A percentile compares a stretch with the other conserved stretches of the same genome.
Conservation (phyloP, 2,329 filamentous ascomycete genomes). For the Fusarium buxicola region DNA sequence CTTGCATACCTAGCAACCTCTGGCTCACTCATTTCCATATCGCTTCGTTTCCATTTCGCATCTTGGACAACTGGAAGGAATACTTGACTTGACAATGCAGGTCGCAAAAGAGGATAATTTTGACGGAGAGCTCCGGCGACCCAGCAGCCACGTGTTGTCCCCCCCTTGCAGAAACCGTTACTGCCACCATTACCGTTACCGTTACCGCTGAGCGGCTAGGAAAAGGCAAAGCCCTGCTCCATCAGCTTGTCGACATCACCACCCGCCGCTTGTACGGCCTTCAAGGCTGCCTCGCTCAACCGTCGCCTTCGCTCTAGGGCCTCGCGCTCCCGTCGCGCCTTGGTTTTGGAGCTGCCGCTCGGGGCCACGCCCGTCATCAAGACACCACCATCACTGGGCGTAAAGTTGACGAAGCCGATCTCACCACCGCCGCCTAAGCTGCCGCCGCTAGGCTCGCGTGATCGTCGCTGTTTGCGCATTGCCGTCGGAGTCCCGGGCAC, state of each 20-base stretch:
- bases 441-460: constrained; percentile 50
- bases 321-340: constrained; percentile 90
- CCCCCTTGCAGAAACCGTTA: constrained; percentile 25
- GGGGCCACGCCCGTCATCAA: constrained; percentile 93
- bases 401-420: constrained; percentile 89
- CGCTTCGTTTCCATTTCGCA: not conserved
- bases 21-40: not conserved
- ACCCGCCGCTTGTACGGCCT: constrained; percentile 76
- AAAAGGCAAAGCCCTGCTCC: constrained; percentile 61
- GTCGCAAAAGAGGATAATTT: not conserved
- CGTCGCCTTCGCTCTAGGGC: constrained; percentile 79
- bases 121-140: constrained; percentile 17
- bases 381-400: constrained; percentile 79
- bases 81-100: constrained; percentile 5
- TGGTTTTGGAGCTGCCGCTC: constrained; percentile 92
- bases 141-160: constrained; percentile 22
- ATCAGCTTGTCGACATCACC: constrained; percentile 70
- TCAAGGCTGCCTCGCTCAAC: constrained; percentile 75
- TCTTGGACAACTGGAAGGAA: not conserved
- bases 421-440: constrained; percentile 45
- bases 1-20: not conserved
- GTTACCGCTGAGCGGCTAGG: constrained; percentile 42
- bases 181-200: too few species aligned
- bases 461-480: constrained; percentile 55
- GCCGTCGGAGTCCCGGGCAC: constrained; percentile 55